Conservation (phyloP, 2,329 filamentous ascomycete species). For the Pseudopithomyces chartarum region DNA sequence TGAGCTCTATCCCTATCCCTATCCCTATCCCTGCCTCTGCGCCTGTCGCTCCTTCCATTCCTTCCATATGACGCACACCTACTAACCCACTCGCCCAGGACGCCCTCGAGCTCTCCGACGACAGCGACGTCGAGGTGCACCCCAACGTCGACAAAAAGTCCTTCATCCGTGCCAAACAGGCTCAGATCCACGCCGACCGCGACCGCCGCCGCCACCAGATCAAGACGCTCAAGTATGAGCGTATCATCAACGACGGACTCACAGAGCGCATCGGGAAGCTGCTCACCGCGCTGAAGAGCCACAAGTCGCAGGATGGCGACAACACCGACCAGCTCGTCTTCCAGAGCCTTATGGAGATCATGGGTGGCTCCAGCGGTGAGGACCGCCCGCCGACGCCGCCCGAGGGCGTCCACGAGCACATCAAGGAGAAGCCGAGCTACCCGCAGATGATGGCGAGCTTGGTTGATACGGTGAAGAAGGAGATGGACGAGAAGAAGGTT, state of each 20-base stretch:
- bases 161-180: slow-evolving; percentile 97
- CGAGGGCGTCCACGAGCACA: slow-evolving; percentile 76
- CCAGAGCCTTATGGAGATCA: slow-evolving; percentile 82
- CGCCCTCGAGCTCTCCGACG: slow-evolving; percentile 93
- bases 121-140: slow-evolving; percentile 97
- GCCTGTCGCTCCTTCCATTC: neutral
- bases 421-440: slow-evolving; percentile 79
- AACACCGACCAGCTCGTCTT: slow-evolving; percentile 78
- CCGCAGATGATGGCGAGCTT: slow-evolving; percentile 99
- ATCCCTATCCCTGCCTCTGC: too few species aligned
- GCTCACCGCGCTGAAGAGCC: slow-evolving; percentile 73
- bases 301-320: slow-evolving; percentile 62
- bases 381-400: slow-evolving; percentile 80
- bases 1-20: slow-evolving; percentile 49
- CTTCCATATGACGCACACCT: slow-evolving; percentile 5
- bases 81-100: slow-evolving; percentile 58
- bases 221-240: slow-evolving; percentile 88
- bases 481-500: slow-evolving; percentile 74
- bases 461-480: slow-evolving; percentile 89
- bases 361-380: slow-evolving; percentile 50
- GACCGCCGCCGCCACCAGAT: slow-evolving; percentile 86
- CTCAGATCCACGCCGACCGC: slow-evolving; percentile 92
- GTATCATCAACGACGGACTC: slow-evolving; percentile 89
- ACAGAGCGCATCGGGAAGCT: slow-evolving; percentile 82
- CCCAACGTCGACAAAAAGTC: slow-evolving; percentile 98